phyloP scores from a whole-genome alignment of 2,329 filamentous ascomycete genomes.

The Aureobasidium sp. region DNA sequence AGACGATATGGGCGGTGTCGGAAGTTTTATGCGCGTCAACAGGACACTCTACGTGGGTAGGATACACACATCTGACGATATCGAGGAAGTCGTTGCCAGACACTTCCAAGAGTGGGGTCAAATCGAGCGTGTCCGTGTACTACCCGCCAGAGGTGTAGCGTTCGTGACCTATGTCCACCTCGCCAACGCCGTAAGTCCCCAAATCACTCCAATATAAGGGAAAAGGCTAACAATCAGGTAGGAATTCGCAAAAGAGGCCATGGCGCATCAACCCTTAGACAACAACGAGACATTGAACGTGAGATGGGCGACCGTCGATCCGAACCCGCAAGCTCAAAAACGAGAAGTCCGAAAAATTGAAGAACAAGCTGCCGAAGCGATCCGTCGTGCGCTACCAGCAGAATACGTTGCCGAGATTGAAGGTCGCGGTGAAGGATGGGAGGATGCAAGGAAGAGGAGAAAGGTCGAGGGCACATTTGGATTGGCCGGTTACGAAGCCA shows the following conservation, averaged over 20 bases:
- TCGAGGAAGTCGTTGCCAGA: conserved; percentile 88
- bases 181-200: conserved; percentile 34
- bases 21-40: conserved; percentile 88
- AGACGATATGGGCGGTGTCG: conserved; percentile 94
- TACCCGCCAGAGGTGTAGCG: conserved; percentile 82
- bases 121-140: conserved; percentile 74
- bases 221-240: not conserved
- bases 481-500: conserved; percentile 83
- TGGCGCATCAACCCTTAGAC: conserved; percentile 89
- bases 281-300: conserved; percentile 92
- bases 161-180: conserved; percentile 95
- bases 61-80: conserved; percentile 93
- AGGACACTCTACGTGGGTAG: conserved; percentile 87
- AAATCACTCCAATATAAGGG: no score
- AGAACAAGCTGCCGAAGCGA: conserved; percentile 92
- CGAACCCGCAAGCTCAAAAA: conserved; percentile 90
- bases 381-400: conserved; percentile 75
- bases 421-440: conserved; percentile 51
- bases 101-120: conserved; percentile 98
- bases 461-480: conserved; percentile 87
- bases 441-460: conserved; percentile 69
- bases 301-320: conserved; percentile 92
- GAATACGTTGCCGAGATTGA: conserved; percentile 93
- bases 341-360: conserved; percentile 82
- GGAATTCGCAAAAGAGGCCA: conserved; percentile 74